Percentiles rank a stretch among this genome's conserved stretches.
These are phyloP conservation scores for Stephanodiscus triporus DNA, from an alignment of 108 stramenopile genomes.

Conservation along the genomic window DNA sequence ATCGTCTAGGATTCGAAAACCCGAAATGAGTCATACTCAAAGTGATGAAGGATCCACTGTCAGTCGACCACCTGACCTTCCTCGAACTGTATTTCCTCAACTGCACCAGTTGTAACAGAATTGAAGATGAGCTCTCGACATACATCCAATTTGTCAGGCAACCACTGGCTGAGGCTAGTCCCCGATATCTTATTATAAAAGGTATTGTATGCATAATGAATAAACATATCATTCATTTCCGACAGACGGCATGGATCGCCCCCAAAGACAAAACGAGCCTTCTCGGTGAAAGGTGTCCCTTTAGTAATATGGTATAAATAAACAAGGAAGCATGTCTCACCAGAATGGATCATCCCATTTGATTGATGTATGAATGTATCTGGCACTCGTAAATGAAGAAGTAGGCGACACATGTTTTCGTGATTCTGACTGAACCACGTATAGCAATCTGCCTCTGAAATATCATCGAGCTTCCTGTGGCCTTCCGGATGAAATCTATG, in stretches of 20 bases:
- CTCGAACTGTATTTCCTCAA: neutral
- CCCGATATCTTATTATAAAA: constrained; percentile 39
- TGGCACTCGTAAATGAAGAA: neutral
- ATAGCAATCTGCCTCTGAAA: neutral
- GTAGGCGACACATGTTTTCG: neutral
- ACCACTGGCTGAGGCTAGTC: constrained; percentile 16
- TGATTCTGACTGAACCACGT: neutral
- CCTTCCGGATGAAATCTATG: no score
- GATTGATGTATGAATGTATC: neutral
- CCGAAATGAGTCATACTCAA: neutral
- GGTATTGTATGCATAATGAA: neutral
- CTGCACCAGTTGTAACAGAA: neutral
- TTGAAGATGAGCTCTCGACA: neutral
- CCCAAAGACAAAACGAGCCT: constrained; percentile 12
- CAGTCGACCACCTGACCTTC: neutral
- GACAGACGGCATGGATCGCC: constrained; percentile 12
- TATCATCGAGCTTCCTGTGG: no score
- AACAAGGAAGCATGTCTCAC: constrained; percentile 20
- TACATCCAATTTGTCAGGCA: constrained; percentile 8
- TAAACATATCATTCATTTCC: constrained; percentile 17
- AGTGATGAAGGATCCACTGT: neutral
- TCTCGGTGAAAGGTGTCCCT: constrained; percentile 21
- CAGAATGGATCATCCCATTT: neutral
- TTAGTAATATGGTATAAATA: constrained; percentile 12
- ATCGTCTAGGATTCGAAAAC: neutral